Evolutionary conservation across 2,329 filamentous ascomycete species (phyloP).

Genomic region (Penicillium fuscoglaucum): DNA sequence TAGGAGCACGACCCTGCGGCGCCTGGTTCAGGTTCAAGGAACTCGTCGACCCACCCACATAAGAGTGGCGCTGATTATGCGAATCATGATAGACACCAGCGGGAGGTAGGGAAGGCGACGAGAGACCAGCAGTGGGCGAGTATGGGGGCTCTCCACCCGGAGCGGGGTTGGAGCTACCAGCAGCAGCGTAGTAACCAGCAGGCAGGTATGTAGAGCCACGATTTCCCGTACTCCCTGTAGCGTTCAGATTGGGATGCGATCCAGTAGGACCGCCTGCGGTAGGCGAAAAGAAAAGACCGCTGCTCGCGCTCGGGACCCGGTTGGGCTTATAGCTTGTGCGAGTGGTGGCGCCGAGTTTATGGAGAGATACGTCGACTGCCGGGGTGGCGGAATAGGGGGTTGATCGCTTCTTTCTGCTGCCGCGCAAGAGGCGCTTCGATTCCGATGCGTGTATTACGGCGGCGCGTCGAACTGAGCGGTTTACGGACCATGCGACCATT

Average conservation of each 20-base stretch:
- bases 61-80: slow-evolving; percentile 30
- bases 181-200: slow-evolving; percentile 84
- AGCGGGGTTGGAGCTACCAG: slow-evolving; percentile 57
- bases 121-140: slow-evolving; percentile 61
- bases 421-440: slow-evolving; percentile 65
- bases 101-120: slow-evolving; percentile 53
- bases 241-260: slow-evolving; percentile 49
- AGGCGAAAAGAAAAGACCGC: slow-evolving; percentile 90
- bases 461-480: slow-evolving; percentile 84
- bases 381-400: slow-evolving; percentile 22
- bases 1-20: slow-evolving; percentile 73
- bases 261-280: slow-evolving; percentile 65
- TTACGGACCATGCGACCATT: slow-evolving; percentile 84
- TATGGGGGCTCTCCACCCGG: slow-evolving; percentile 37
- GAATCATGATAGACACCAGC: slow-evolving; percentile 42
- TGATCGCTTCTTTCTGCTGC: slow-evolving; percentile 43
- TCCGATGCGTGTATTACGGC: slow-evolving; percentile 74
- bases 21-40: slow-evolving; percentile 65
- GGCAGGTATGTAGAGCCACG: slow-evolving; percentile 79
- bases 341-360: slow-evolving; percentile 46
- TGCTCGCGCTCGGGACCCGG: slow-evolving; percentile 55
- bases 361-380: slow-evolving; percentile 53
- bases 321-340: slow-evolving; percentile 42
- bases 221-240: slow-evolving; percentile 37
- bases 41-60: slow-evolving; percentile 51